Evolutionary conservation across 805 yeast species (phyloP).

Genomic region (Starmerella apis): DNA sequence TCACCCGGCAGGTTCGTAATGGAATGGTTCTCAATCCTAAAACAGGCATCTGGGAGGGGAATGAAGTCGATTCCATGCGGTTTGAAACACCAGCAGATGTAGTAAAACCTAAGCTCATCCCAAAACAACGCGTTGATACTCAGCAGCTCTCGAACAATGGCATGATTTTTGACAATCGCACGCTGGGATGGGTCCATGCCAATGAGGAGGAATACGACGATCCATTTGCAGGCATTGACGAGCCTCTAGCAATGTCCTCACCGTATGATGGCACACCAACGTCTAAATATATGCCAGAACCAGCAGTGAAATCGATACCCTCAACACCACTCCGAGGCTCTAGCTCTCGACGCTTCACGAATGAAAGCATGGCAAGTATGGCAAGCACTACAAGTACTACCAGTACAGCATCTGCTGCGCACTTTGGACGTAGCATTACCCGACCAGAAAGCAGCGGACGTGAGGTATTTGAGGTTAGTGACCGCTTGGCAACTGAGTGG

Average conservation of each 20-base stretch:
- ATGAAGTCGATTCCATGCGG: conserved; percentile 21
- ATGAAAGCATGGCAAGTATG: conserved; percentile 16
- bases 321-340: background rate
- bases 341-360: conserved; percentile 4
- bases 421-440: conserved; percentile 17
- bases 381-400: conserved; percentile 13
- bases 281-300: background rate
- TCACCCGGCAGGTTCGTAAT: conserved; percentile 18
- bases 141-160: conserved; percentile 10
- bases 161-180: conserved; percentile 25
- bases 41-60: conserved; percentile 27
- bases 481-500: conserved; percentile 22
- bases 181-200: conserved; percentile 25
- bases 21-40: conserved; percentile 28
- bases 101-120: conserved; percentile 8
- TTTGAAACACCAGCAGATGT: conserved; percentile 17
- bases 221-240: conserved; percentile 25
- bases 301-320: background rate
- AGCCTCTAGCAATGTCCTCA: background rate
- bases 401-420: conserved; percentile 5
- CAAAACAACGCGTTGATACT: conserved; percentile 11
- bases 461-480: conserved; percentile 24
- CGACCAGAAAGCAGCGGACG: conserved; percentile 22
- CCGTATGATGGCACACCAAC: background rate
- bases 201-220: conserved; percentile 25